phyloP scores from a whole-genome alignment of 2,329 filamentous ascomycete species.

The Aspergillus sp. region DNA sequence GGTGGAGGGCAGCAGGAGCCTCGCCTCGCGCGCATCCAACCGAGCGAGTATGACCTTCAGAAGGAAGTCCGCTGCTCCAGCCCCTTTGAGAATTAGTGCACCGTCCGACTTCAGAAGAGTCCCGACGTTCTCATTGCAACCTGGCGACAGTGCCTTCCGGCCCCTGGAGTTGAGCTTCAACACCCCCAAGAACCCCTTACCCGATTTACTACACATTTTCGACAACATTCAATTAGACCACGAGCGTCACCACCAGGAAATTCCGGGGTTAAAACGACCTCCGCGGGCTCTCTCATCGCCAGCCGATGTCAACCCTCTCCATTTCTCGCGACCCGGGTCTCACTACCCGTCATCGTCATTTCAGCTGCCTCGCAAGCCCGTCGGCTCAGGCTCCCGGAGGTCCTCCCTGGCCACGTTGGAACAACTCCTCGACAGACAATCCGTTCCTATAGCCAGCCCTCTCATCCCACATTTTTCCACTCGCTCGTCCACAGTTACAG shows the following conservation, averaged over 20 bases:
- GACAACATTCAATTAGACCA: constrained; percentile 35
- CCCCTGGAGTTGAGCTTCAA: constrained; percentile 50
- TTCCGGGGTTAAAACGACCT: constrained; percentile 20
- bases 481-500: constrained; percentile 12
- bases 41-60: constrained; percentile 41
- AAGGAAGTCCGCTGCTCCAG: constrained; percentile 29
- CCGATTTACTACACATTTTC: constrained; percentile 43
- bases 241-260: constrained; percentile 9
- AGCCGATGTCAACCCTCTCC: neutral
- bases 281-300: constrained; percentile 27
- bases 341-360: constrained; percentile 25
- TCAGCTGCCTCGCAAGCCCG: constrained; percentile 35
- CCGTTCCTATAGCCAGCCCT: constrained; percentile 15
- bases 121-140: constrained; percentile 18
- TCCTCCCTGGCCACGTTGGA: constrained; percentile 26
- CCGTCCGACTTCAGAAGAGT: constrained; percentile 44
- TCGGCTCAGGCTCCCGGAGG: constrained; percentile 30
- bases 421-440: constrained; percentile 16
- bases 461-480: constrained; percentile 32
- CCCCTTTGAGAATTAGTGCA: constrained; percentile 34
- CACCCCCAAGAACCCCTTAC: constrained; percentile 41
- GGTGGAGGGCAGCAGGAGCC: constrained; percentile 32
- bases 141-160: constrained; percentile 26
- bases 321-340: constrained; percentile 17
- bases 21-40: constrained; percentile 38